A percentile compares a stretch with the other conserved stretches of the same genome.
These are phyloP conservation scores for Citrus mangshanensis DNA, from an alignment of 345 rosid genomes.

Conservation along the genomic window DNA sequence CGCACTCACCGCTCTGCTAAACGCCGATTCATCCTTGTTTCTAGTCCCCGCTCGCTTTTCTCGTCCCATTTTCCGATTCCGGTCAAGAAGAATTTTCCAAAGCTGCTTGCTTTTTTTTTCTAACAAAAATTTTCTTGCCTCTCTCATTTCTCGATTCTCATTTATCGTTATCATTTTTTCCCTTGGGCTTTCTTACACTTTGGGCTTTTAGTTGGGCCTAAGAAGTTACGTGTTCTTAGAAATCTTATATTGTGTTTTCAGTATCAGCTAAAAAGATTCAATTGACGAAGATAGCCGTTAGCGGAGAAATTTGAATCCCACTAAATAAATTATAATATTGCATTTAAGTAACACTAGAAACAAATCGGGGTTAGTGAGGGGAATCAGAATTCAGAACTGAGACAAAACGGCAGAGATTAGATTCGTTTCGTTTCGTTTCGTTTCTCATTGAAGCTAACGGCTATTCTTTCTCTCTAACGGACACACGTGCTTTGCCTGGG, in stretches of 20 bases:
- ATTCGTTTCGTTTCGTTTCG: not conserved
- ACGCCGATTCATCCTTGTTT: constrained; percentile 34
- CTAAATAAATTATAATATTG: not conserved
- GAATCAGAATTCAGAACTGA: not conserved
- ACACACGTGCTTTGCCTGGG: not conserved
- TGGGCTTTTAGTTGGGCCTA: not conserved
- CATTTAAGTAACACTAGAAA: not conserved
- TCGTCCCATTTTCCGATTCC: constrained; percentile 7
- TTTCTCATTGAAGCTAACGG: constrained; percentile 12
- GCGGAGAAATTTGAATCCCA: not conserved
- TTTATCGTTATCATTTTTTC: not conserved
- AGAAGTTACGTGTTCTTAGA: too few species aligned
- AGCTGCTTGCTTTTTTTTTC: not conserved
- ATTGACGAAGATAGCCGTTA: not conserved
- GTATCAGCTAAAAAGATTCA: not conserved
- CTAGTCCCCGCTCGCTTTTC: constrained; percentile 19
- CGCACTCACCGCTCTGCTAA: constrained; percentile 37
- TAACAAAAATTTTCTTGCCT: not conserved
- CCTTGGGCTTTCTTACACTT: too few species aligned
- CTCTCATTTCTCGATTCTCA: not conserved
- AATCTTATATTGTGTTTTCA: fast-evolving
- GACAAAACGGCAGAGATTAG: not conserved
- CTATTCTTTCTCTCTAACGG: constrained; percentile 19
- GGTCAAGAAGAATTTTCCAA: not conserved
- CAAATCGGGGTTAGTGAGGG: not conserved